Base-by-base conservation (phyloP, 257 asterid species). In the Cordia subcordata region DNA sequence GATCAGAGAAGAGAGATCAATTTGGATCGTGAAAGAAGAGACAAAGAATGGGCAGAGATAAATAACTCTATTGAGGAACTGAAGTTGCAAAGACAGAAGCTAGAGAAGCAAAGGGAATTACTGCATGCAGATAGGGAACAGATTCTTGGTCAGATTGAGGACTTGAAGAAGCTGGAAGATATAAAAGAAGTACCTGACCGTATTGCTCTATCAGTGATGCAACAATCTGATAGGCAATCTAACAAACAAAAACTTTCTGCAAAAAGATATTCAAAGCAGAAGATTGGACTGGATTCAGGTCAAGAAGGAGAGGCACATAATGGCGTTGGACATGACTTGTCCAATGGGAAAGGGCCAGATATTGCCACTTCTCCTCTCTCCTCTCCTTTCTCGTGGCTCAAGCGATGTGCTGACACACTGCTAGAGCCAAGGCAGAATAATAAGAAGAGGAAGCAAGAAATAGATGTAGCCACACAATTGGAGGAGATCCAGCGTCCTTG, bases 81-180 rank as follows among this genome's bases (percentile, higher is more conserved):
- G 56, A 81, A 76, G 78, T 75, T 71, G 70, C 99, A 93, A 72
- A 85, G 97, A 54, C 81, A 84, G 71, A 93, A 82, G 68, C 70
- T 93, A 75, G 99, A 86, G 85, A 86, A 87, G 70, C 97, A 93
- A 75, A 80, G 99, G 76, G 96, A 86, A 74, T 75, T 81, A 51
- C 78, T 93, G 32, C 88, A 72, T 55, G 87, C 89, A 61, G 99
- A 93, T 57, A 80, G 99, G 66, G 77, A 72, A 71, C 94, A 87
- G 58, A 89, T 93, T 61, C 82, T 89, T 65, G 60, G 81, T 70
- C 96, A 77, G 75, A 89, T 80, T 27, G 95, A 83, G 58, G 78
- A 70, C 64, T 71, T 93, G 80, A 89, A 77, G 75, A 81, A 78
- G 49, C 75, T 93, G 77, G 96, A 93, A 80, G 94, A 79, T 55